phyloP scores from a whole-genome alignment of 148 eudicot genomes.

The Silene conica region DNA sequence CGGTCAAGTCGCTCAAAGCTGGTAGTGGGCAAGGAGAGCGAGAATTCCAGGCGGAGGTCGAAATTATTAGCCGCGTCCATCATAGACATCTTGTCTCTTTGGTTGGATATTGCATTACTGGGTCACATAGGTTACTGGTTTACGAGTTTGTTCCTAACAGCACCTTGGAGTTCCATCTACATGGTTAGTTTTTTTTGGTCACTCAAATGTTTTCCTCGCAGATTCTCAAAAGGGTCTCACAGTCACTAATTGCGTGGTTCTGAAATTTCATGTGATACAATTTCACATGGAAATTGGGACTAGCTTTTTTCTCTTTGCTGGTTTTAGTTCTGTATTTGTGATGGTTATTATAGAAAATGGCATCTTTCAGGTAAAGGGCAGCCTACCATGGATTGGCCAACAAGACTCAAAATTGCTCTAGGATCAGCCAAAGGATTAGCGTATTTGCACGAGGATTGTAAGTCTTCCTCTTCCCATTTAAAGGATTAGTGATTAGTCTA shows the following conservation, averaged over 20 bases:
- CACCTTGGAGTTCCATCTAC: slow-evolving; percentile 68
- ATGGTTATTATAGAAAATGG: slow-evolving; percentile 15
- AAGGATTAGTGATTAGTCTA: slow-evolving; percentile 4
- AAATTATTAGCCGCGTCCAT: slow-evolving; percentile 94
- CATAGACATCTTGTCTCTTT: slow-evolving; percentile 98
- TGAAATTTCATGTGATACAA: too few relatives aligned
- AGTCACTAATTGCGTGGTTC: background rate
- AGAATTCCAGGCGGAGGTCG: slow-evolving; percentile 95
- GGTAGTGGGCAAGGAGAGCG: slow-evolving; percentile 99
- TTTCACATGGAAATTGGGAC: too few relatives aligned
- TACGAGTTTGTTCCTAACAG: slow-evolving; percentile 90
- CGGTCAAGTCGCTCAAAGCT: slow-evolving; percentile 82
- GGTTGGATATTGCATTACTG: slow-evolving; percentile 93
- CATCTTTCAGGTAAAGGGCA: slow-evolving; percentile 50
- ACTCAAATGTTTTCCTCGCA: background rate
- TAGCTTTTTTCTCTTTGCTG: background rate
- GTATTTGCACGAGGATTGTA: slow-evolving; percentile 79
- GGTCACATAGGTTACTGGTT: slow-evolving; percentile 76
- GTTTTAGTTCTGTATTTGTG: background rate
- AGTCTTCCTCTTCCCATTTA: slow-evolving; percentile 20
- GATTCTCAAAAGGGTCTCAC: background rate
- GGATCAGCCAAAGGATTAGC: slow-evolving; percentile 87
- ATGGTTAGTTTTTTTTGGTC: slow-evolving; percentile 31
- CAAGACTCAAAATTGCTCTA: slow-evolving; percentile 64
- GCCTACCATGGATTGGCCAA: slow-evolving; percentile 58